phyloP scores from a whole-genome alignment of 2,329 filamentous ascomycete genomes.

The Phaeosphaeriaceae sp. region DNA sequence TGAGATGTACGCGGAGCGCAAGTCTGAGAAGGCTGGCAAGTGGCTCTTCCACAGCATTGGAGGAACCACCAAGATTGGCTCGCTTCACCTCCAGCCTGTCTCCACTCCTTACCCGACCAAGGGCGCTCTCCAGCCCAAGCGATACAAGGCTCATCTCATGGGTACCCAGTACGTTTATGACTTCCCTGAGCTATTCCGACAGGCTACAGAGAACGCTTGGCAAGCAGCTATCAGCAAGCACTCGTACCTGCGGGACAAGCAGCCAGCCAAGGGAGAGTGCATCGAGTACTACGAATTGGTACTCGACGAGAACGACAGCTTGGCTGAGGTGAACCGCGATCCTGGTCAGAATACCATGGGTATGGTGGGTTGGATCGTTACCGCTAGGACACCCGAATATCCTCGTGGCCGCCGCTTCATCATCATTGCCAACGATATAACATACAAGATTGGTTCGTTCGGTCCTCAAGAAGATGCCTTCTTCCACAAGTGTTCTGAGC shows the following conservation, averaged over 20 bases:
- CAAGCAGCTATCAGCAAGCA: conserved; percentile 75
- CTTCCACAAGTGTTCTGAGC: conserved; percentile 98
- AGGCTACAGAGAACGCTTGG: conserved; percentile 97
- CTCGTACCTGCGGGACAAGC: conserved; percentile 76
- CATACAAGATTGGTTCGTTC: conserved; percentile 98
- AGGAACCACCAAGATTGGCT: conserved; percentile 90
- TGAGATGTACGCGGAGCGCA: conserved; percentile 96
- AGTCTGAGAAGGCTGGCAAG: conserved; percentile 91
- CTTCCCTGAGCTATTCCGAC: conserved; percentile 98
- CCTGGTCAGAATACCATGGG: conserved; percentile 94
- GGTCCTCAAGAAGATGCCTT: conserved; percentile 96
- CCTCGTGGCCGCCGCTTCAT: conserved; percentile 90
- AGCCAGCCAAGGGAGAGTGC: conserved; percentile 86
- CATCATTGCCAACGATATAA: conserved; percentile 98
- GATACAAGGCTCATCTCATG: conserved; percentile 99
- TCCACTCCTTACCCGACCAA: conserved; percentile 95
- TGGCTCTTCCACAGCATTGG: conserved; percentile 99
- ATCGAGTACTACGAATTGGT: conserved; percentile 94
- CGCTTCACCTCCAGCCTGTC: conserved; percentile 92
- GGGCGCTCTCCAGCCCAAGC: conserved; percentile 97
- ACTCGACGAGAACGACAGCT: conserved; percentile 88
- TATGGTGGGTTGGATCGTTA: conserved; percentile 99
- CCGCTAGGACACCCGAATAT: conserved; percentile 94
- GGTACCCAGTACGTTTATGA: conserved; percentile 99
- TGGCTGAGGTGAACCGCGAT: conserved; percentile 92